Percentiles rank a stretch among this genome's conserved stretches.
These are phyloP conservation scores for Huntiella abstrusa DNA, from an alignment of 2,329 filamentous ascomycete genomes.

Conservation along the genomic window DNA sequence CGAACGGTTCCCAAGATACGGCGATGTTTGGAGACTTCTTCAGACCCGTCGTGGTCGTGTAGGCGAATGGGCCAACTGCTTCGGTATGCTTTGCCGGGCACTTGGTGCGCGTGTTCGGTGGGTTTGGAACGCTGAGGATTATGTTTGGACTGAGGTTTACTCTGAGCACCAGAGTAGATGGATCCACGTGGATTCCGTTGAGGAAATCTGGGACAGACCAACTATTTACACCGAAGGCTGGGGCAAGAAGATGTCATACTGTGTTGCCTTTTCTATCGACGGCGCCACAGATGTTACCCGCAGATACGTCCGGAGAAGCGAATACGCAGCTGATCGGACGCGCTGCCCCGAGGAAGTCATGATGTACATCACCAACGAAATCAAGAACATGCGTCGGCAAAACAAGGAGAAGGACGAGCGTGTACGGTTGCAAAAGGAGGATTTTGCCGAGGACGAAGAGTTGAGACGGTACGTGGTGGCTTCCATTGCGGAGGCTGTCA, in stretches of 20 bases:
- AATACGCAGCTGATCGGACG: constrained; percentile 55
- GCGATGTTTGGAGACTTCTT: constrained; percentile 81
- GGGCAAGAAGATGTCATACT: constrained; percentile 94
- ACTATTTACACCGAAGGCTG: constrained; percentile 84
- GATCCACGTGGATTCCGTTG: constrained; percentile 92
- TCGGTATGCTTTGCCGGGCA: constrained; percentile 92
- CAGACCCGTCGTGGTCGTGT: constrained; percentile 72
- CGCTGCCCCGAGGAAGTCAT: constrained; percentile 77
- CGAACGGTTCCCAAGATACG: constrained; percentile 85
- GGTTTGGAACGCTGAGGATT: constrained; percentile 97
- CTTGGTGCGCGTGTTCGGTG: constrained; percentile 81
- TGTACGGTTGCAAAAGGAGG: constrained; percentile 64
- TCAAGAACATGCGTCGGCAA: constrained; percentile 62
- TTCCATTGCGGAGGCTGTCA: constrained; percentile 54
- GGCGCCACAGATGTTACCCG: constrained; percentile 50
- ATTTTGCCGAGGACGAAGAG: constrained; percentile 56
- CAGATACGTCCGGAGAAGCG: constrained; percentile 51
- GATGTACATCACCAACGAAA: constrained; percentile 80
- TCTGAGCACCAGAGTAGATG: constrained; percentile 83
- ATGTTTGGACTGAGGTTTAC: constrained; percentile 96
- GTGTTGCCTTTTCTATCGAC: constrained; percentile 88
- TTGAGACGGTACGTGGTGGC: constrained; percentile 56
- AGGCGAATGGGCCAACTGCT: constrained; percentile 97
- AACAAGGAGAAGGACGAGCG: constrained; percentile 76
- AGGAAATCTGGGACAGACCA: constrained; percentile 90